Base-by-base conservation (phyloP, 306 rosid species). In the Sphenostylis stenocarpa region DNA sequence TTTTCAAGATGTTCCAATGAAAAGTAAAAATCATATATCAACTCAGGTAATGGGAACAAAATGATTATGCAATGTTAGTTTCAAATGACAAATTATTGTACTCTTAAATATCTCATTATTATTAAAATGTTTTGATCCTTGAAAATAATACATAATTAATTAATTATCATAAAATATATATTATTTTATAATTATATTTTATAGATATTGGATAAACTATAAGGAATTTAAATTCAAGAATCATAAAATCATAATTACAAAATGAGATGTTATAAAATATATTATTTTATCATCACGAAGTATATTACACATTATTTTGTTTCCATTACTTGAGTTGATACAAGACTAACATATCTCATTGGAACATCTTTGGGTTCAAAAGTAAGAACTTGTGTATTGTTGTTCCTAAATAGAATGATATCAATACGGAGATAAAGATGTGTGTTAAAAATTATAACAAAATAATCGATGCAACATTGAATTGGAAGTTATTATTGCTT, bases 11-110 rank as follows among this genome's bases (percentile, higher is more conserved):
- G 28, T 26, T 26, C 28, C 90, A 0, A 76, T 66, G 29, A 93
- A 91, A 17, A 91, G 80, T 24, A 66, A 17, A 19, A 88, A 88
- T 43, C 92, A 88, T 49, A 87, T 91, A 2, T 88, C 97, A 24
- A 91, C 94, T 41, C 56, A 82, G 64, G 91, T 89, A 16, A 78
- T 88, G 86, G 94, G 91, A 62, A 91, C 94, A 6, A 1, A 70
- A 76, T 4, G 95, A 91, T 11, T 91, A 91, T 65, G 88, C 87
- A 0, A 89, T 90, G 16, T 89, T 92, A 91, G 62, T 89, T 89
- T 73, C 84, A 86, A 2, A 81, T 80, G 86, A 89, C 92, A 24
- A 94, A 91, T 91, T 76, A 67, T 90, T 13, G 14, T 79, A 26
- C 16, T 51, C 56, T 16, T 3, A 3, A 14, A 15, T 39, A 17